Evolutionary conservation across 75 land plant genomes (phyloP), one percentile per base, ranked within the genome.

Genomic region (Selaginella moellendorffii): DNA sequence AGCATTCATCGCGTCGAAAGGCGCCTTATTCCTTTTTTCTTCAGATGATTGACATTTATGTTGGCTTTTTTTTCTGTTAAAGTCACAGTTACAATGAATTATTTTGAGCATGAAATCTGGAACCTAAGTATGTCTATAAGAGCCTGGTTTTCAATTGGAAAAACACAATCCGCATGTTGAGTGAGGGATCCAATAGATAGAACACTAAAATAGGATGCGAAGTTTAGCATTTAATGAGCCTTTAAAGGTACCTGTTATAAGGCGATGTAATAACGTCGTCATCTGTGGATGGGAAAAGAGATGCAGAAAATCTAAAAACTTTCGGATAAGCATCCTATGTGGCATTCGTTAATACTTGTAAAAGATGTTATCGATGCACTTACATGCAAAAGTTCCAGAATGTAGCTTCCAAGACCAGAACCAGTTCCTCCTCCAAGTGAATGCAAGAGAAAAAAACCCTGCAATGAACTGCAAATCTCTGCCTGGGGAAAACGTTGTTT

Each of bases 201-300:
- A n/a, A 74, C 54, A 56, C 77, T 74, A 61, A 18, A 46, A 61
- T 9, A 8, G 59, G 2, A 56, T 8, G n/a, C 5, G n/a, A 25
- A 8, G n/a, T 8, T 56, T 21, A 25, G 29, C 23, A 20, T 31
- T 30, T 14, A 42, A n/a, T n/a, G n/a, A n/a, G n/a, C n/a, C n/a
- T n/a, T n/a, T n/a, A n/a, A n/a, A n/a, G n/a, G n/a, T 2, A 68
- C 77, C 77, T 74, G 69, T 74, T 74, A 36, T 74, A 74, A 23
- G 77, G 77, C 36, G 77, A 74, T 29, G 77, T 74, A 8, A 74
- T 61, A 28, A 74, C 77, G 68, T 74, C 77, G 30, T 74, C 77
- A 46, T 74, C 63, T 23, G 51, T 30, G 12, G 77, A 74, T 24
- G 77, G 77, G 51, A 74, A 74, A 9, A 74, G 54, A 26, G 74